These are phyloP conservation scores for Clathrus columnatus DNA, from an alignment of 768 basidiomycete genomes.

Conservation along the genomic window DNA sequence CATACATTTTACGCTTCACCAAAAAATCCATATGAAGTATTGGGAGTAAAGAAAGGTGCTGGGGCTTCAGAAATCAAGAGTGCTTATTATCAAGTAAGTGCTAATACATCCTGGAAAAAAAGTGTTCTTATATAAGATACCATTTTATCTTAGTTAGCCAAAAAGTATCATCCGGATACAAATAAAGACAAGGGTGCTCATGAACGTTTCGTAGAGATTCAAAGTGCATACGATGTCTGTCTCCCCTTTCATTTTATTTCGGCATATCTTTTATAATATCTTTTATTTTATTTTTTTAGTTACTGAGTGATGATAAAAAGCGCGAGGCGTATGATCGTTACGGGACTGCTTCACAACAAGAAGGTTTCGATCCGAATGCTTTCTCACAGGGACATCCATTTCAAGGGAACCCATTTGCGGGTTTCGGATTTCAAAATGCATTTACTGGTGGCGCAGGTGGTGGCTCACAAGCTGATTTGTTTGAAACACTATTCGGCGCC, in stretches of 20 bases:
- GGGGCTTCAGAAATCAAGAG: conserved; percentile 90
- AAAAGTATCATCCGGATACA: conserved; percentile 97
- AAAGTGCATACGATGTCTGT: conserved; percentile 91
- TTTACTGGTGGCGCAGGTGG: conserved; percentile 40
- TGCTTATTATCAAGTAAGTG: conserved; percentile 83
- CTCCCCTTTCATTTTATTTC: not conserved
- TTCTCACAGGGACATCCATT: conserved; percentile 47
- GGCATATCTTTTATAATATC: not conserved
- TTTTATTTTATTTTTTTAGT: conserved; percentile 35
- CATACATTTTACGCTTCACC: conserved; percentile 37
- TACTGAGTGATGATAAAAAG: conserved; percentile 90
- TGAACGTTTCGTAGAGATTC: conserved; percentile 93
- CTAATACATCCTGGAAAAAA: conserved; percentile 9
- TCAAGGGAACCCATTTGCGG: conserved; percentile 40
- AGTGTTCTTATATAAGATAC: too few relatives aligned
- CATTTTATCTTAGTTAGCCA: conserved; percentile 69
- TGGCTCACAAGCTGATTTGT: conserved; percentile 53
- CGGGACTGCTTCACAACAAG: conserved; percentile 86
- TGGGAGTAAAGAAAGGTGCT: conserved; percentile 83
- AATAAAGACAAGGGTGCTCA: conserved; percentile 88
- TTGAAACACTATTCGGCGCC: conserved; percentile 77
- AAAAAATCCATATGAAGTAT: conserved; percentile 86
- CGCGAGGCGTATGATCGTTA: conserved; percentile 86
- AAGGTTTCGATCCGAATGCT: conserved; percentile 87
- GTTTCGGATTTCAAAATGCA: conserved; percentile 62